These are phyloP conservation scores for Acrocalymma vagum DNA, from an alignment of 2,329 filamentous ascomycete species.

Conservation along the genomic window DNA sequence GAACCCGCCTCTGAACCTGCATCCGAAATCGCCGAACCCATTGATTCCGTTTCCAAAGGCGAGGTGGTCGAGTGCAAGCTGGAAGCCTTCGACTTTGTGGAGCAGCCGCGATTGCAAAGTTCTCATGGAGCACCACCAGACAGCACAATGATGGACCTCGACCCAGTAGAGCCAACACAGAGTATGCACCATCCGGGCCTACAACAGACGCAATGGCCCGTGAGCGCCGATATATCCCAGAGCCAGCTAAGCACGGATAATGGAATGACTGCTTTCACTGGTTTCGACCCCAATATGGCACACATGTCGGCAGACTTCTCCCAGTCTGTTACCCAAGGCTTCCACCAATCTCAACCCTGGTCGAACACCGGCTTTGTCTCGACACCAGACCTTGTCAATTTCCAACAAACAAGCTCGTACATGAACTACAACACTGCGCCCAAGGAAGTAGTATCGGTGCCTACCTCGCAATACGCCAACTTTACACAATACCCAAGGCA, in stretches of 20 bases:
- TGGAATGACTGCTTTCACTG: slow-evolving; percentile 37
- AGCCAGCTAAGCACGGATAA: slow-evolving; percentile 33
- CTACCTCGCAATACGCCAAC: slow-evolving; percentile 43
- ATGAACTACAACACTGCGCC: slow-evolving; percentile 40
- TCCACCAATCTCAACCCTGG: slow-evolving; percentile 38
- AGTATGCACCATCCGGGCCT: slow-evolving; percentile 38
- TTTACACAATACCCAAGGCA: slow-evolving; percentile 44
- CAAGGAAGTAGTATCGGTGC: slow-evolving; percentile 41
- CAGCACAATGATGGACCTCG: slow-evolving; percentile 45
- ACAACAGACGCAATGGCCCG: slow-evolving; percentile 43
- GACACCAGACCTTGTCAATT: slow-evolving; percentile 42
- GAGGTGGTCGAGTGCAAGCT: slow-evolving; percentile 47
- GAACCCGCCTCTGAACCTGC: slow-evolving; percentile 33
- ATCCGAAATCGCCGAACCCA: slow-evolving; percentile 32
- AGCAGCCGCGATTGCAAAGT: slow-evolving; percentile 35
- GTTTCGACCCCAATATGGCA: slow-evolving; percentile 38
- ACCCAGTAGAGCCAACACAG: slow-evolving; percentile 41
- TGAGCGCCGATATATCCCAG: slow-evolving; percentile 42
- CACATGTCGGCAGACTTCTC: slow-evolving; percentile 41
- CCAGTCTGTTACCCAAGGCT: slow-evolving; percentile 40
- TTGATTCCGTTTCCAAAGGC: slow-evolving; percentile 34
- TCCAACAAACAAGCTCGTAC: slow-evolving; percentile 38
- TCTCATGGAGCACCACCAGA: slow-evolving; percentile 41
- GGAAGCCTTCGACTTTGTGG: slow-evolving; percentile 40
- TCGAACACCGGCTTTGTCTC: slow-evolving; percentile 45